Evolutionary conservation across 805 yeast genomes (phyloP), one percentile per base, ranked within the genome.

Genomic region (Candida coquimbonensis): DNA sequence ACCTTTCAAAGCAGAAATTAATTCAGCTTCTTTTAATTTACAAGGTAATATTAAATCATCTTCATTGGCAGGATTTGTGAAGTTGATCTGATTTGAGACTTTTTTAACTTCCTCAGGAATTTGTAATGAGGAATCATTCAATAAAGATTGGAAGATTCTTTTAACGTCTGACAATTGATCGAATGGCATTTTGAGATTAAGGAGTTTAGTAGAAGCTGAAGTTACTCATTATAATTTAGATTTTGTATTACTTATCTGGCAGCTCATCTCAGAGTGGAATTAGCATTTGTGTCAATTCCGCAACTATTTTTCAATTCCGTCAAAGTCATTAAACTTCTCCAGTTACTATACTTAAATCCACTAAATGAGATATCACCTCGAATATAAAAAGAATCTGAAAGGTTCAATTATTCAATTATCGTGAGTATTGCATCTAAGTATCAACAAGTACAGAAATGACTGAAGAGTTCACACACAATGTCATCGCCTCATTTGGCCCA

Each of bases 401-500:
- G 7, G 31, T 29, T 11, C 6, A 5, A 11, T 11, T 29, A 29
- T 29, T 29, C 14, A 2, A 3, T 4, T 6, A 32, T n/a, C 9
- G 4, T 7, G 3, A 33, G 4, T n/a, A 24, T 38, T 37, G 24
- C 7, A 21, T 4, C 24, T 21, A 21, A 21, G 24, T 21, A 21
- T 21, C 24, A 6, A 21, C 5, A 21, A 21, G 24, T 5, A 21
- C 24, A 21, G 4, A 31, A 9, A 31, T 39, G 13, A 37, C 36
- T 26, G 39, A 43, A 35, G 46, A 39, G 5, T 43, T 43, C 36
- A 43, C 46, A 34, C 39, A 43, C 36, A 25, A 36, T 16, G 46
- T 45, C 12, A 41, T 43, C 17, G 36, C 45, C 35, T 42, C 51
- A 7, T 53, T 45, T 19, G 51, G 41, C 9, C 43, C 44, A 32